A percentile compares a stretch with the other conserved stretches of the same genome.
phyloP scores from a whole-genome alignment of 2,329 filamentous ascomycete species.

The Pseudocercospora fijiensis region DNA sequence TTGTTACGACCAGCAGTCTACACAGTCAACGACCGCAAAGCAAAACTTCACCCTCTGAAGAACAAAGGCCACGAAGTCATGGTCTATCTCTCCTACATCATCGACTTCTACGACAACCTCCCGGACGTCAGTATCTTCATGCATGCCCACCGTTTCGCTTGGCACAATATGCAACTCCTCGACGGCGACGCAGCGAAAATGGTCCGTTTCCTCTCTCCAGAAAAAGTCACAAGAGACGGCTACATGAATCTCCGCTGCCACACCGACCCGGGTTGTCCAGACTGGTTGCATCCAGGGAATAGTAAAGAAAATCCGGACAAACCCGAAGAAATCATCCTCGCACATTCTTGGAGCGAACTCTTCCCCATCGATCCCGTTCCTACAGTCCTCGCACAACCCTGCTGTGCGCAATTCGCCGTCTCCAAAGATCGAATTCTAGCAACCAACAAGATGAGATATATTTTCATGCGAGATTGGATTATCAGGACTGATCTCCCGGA shows the following conservation, averaged over 20 bases:
- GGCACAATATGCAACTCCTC: slow-evolving; percentile 58
- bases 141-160: slow-evolving; percentile 59
- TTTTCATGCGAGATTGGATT: slow-evolving; percentile 61
- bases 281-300: slow-evolving; percentile 54
- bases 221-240: slow-evolving; percentile 49
- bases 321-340: slow-evolving; percentile 47
- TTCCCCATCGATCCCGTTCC: slow-evolving; percentile 52
- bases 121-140: slow-evolving; percentile 61
- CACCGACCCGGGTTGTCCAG: slow-evolving; percentile 57
- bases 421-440: slow-evolving; percentile 57
- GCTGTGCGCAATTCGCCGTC: slow-evolving; percentile 64
- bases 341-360: slow-evolving; percentile 48
- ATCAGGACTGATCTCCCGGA: slow-evolving; percentile 57
- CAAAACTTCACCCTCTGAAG: slow-evolving; percentile 51
- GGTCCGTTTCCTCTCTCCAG: slow-evolving; percentile 46
- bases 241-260: slow-evolving; percentile 58
- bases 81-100: slow-evolving; percentile 62
- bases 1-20: slow-evolving; percentile 50
- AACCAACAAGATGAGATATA: slow-evolving; percentile 54
- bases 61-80: slow-evolving; percentile 65
- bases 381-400: slow-evolving; percentile 58
- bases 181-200: slow-evolving; percentile 48
- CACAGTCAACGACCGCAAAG: slow-evolving; percentile 51
- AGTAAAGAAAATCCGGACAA: slow-evolving; percentile 40
- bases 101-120: slow-evolving; percentile 61